These are phyloP conservation scores for Trametes pubescens DNA, from an alignment of 1,284 basidiomycete species.

Conservation along the genomic window DNA sequence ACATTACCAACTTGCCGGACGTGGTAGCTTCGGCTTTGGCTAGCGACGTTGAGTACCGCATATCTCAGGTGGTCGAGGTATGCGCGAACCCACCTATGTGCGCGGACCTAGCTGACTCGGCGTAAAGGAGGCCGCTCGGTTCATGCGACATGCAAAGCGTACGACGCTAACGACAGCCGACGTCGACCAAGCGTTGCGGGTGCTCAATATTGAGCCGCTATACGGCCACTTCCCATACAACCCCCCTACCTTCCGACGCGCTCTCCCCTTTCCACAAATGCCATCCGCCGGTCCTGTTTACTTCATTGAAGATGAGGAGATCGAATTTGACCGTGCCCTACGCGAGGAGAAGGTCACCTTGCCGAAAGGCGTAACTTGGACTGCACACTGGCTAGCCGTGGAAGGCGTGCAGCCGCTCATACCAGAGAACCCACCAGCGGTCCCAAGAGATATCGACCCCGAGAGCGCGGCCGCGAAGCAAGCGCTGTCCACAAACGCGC, in stretches of 20 bases:
- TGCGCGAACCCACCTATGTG: constrained; percentile 27
- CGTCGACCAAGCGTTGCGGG: constrained; percentile 93
- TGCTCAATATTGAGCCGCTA: constrained; percentile 92
- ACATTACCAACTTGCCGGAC: constrained; percentile 83
- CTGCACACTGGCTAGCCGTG: constrained; percentile 97
- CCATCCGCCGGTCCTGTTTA: constrained; percentile 77
- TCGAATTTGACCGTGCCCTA: constrained; percentile 93
- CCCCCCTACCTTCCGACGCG: constrained; percentile 78
- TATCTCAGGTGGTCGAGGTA: constrained; percentile 93
- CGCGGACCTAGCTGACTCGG: constrained; percentile 2
- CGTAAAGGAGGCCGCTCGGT: constrained; percentile 89
- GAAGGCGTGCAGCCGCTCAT: constrained; percentile 98
- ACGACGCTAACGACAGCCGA: constrained; percentile 90
- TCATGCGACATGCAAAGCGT: constrained; percentile 94
- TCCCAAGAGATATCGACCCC: constrained; percentile 63
- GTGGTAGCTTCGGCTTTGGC: constrained; percentile 87
- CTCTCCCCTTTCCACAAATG: constrained; percentile 69
- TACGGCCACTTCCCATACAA: constrained; percentile 82
- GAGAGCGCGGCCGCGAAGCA: constrained; percentile 43
- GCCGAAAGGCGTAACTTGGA: constrained; percentile 82
- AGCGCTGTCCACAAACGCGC: constrained; percentile 29
- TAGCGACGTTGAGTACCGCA: constrained; percentile 96
- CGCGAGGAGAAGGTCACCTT: constrained; percentile 84
- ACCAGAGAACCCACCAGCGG: constrained; percentile 93
- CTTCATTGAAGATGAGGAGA: constrained; percentile 96